Evolutionary conservation across 2,329 filamentous ascomycete genomes (phyloP).

Genomic region (Diaporthe citrichinensis): DNA sequence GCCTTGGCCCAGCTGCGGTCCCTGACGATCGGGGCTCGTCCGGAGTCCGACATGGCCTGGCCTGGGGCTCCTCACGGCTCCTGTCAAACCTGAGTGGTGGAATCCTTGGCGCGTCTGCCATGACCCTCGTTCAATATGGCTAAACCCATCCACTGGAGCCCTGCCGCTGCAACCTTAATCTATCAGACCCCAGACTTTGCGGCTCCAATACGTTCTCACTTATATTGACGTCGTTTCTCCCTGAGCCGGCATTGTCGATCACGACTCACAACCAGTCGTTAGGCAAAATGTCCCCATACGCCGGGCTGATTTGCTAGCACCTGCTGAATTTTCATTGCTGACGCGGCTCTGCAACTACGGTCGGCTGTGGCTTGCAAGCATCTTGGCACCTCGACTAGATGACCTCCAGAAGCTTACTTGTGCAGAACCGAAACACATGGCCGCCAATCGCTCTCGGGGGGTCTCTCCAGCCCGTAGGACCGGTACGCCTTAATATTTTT

Average conservation of each 20-base stretch:
- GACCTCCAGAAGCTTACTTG: slow-evolving; percentile 1
- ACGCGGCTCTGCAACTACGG: slow-evolving; percentile 9
- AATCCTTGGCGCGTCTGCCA: slow-evolving; percentile 24
- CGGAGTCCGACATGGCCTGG: slow-evolving; percentile 2
- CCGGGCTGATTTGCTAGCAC: slow-evolving; percentile 7
- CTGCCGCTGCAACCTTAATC: slow-evolving; percentile 8
- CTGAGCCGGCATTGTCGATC: slow-evolving; percentile 15
- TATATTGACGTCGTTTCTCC: slow-evolving; percentile 31
- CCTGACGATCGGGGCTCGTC: slow-evolving; percentile 31
- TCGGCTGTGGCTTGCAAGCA: slow-evolving; percentile 17
- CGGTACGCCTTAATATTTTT: background rate
- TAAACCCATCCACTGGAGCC: slow-evolving; percentile 23
- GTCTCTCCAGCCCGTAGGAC: slow-evolving; percentile 11
- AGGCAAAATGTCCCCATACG: background rate
- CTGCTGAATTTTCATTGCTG: slow-evolving; percentile 20
- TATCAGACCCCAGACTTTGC: slow-evolving; percentile 11
- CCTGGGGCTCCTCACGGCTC: slow-evolving; percentile 5
- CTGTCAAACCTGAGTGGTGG: slow-evolving; percentile 28
- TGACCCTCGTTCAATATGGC: slow-evolving; percentile 18
- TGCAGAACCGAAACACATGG: slow-evolving; percentile 17
- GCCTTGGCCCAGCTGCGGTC: slow-evolving; percentile 13
- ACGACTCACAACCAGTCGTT: slow-evolving; percentile 13
- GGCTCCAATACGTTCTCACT: slow-evolving; percentile 29
- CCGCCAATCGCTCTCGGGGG: background rate
- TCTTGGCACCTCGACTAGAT: slow-evolving; percentile 8